A percentile compares a stretch with the other conserved stretches of the same genome.
phyloP scores from a whole-genome alignment of 768 basidiomycete genomes.

The Auriscalpium vulgare region DNA sequence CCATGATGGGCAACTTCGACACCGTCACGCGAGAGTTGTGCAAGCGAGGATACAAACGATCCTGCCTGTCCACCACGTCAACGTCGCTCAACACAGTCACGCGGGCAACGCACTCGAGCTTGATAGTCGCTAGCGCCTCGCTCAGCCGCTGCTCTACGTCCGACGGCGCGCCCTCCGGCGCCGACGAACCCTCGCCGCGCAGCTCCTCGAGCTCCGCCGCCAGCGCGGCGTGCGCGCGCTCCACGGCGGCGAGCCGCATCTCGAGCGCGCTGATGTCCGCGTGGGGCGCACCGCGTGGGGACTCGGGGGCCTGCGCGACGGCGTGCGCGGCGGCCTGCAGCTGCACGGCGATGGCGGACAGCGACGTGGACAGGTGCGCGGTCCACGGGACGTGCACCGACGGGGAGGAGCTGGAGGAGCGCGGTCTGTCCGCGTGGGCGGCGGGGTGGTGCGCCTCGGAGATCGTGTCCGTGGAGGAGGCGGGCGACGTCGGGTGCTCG shows the following conservation, averaged over 20 bases:
- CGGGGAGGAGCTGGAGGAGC: not conserved
- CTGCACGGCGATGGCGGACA: conserved; percentile 32
- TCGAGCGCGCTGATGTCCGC: conserved; percentile 15
- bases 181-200: conserved; percentile 9
- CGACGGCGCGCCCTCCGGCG: conserved; percentile 7
- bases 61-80: conserved; percentile 22
- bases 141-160: conserved; percentile 30
- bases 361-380: conserved; percentile 25
- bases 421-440: not conserved
- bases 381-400: not conserved
- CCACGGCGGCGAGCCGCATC: conserved; percentile 24
- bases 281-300: not conserved
- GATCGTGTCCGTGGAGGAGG: conserved; percentile 2
- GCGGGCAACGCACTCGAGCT: conserved; percentile 26
- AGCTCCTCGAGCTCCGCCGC: conserved; percentile 24
- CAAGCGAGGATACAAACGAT: conserved; percentile 29
- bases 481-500: not conserved
- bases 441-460: not conserved
- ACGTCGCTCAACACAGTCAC: not conserved
- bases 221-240: conserved; percentile 27
- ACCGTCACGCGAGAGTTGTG: conserved; percentile 27
- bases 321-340: conserved; percentile 30
- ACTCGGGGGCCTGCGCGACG: conserved; percentile 14
- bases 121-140: conserved; percentile 22
- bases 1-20: conserved; percentile 25